These are phyloP conservation scores for Nannochloropsis oceanica DNA, from an alignment of 108 stramenopile genomes.

Conservation along the genomic window DNA sequence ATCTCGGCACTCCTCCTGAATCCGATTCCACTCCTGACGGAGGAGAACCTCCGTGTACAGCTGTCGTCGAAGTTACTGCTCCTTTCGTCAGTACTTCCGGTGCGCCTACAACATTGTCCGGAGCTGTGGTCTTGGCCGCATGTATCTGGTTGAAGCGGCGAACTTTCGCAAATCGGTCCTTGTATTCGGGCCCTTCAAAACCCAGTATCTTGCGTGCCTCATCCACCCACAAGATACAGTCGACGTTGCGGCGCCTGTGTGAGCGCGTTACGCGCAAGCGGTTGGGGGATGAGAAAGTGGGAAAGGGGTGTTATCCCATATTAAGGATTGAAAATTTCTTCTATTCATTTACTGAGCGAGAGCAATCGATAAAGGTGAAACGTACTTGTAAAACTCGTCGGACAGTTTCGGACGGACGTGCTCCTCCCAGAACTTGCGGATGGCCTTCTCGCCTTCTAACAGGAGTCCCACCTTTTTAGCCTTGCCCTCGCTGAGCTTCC, in stretches of 20 bases:
- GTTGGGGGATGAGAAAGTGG: background rate
- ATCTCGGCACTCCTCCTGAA: no score
- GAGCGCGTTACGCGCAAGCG: background rate
- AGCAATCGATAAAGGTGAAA: background rate
- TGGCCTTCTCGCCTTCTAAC: background rate
- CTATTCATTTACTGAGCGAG: no score
- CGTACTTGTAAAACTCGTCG: background rate
- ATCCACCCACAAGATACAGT: background rate
- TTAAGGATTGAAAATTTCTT: no score
- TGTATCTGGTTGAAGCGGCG: background rate
- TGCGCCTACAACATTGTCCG: background rate
- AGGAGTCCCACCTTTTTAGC: background rate
- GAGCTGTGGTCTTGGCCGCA: background rate
- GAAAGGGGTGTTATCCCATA: background rate
- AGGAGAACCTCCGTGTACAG: no score
- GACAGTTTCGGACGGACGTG: background rate
- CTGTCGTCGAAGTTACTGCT: no score
- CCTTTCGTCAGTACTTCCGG: no score
- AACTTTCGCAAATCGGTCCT: background rate
- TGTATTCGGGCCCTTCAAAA: background rate
- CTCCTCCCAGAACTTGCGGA: background rate
- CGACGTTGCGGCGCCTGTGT: background rate
- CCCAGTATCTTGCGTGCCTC: background rate
- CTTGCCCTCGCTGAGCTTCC: background rate
- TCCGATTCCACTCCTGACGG: no score